Evolutionary conservation across 2,329 filamentous ascomycete genomes (phyloP).

Genomic region (Thermothelomyces thermophilus): DNA sequence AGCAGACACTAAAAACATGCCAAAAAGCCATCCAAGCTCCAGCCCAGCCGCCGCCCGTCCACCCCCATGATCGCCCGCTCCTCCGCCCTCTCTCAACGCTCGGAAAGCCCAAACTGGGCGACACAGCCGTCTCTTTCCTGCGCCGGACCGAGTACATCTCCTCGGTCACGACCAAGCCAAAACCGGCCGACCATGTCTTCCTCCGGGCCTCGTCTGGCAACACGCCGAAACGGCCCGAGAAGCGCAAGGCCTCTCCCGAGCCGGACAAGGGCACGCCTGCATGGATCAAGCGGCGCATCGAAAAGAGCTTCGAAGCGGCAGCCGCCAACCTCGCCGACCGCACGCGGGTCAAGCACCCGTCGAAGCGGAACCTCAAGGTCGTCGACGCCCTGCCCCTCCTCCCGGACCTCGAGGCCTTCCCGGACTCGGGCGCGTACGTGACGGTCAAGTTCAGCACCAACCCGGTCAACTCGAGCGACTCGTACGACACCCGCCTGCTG

Average conservation of each 20-base stretch:
- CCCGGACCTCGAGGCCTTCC: conserved; percentile 62
- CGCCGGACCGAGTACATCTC: conserved; percentile 95
- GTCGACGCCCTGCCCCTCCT: conserved; percentile 56
- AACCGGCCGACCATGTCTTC: conserved; percentile 37
- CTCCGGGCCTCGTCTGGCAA: conserved; percentile 27
- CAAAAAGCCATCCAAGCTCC: conserved; percentile 86
- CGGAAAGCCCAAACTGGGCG: conserved; percentile 72
- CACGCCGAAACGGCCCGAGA: conserved; percentile 35
- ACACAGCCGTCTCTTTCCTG: conserved; percentile 82
- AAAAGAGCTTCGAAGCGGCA: conserved; percentile 52
- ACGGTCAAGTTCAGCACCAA: conserved; percentile 63
- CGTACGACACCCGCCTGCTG: conserved; percentile 56
- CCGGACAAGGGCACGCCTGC: conserved; percentile 55
- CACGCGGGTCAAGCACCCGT: conserved; percentile 50
- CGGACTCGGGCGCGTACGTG: conserved; percentile 62
- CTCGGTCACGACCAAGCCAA: conserved; percentile 47
- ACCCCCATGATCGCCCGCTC: conserved; percentile 78
- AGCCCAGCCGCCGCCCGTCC: conserved; percentile 61
- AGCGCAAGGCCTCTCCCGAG: conserved; percentile 48
- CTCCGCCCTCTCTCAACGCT: conserved; percentile 77
- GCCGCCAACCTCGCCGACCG: conserved; percentile 48
- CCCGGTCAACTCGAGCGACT: conserved; percentile 46
- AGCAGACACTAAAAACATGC: conserved; percentile 21
- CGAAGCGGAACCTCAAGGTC: conserved; percentile 51
- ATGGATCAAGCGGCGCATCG: conserved; percentile 62